Conservation (phyloP, 2,329 filamentous ascomycete genomes). For the Colletotrichum sp. region DNA sequence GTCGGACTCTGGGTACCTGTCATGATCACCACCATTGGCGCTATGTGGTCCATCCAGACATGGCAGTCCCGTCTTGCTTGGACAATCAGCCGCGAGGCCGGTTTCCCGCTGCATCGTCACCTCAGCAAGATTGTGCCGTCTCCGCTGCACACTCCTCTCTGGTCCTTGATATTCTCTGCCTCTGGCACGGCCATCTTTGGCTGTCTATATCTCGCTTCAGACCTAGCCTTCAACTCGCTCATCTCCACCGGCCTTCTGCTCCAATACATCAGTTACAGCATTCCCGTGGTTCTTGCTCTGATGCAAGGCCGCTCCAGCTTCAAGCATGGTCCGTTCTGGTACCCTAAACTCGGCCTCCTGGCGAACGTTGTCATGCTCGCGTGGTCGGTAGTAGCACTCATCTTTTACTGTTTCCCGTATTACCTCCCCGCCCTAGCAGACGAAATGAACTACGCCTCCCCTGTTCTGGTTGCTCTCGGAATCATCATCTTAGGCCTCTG, state of each 20-base stretch:
- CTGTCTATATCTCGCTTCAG: constrained; percentile 30
- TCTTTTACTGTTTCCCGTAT: constrained; percentile 33
- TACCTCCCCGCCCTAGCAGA: constrained; percentile 23
- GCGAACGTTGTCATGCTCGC: constrained; percentile 29
- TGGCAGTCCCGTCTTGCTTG: constrained; percentile 34
- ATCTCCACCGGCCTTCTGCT: constrained; percentile 28
- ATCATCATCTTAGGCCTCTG: constrained; percentile 22
- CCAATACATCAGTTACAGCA: constrained; percentile 32
- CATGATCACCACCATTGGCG: constrained; percentile 25
- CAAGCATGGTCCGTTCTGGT: constrained; percentile 33
- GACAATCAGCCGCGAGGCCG: constrained; percentile 30
- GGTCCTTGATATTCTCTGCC: constrained; percentile 28
- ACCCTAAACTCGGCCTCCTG: constrained; percentile 25
- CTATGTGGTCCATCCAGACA: constrained; percentile 31
- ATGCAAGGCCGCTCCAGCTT: constrained; percentile 27
- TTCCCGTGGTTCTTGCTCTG: constrained; percentile 28
- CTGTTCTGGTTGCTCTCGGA: constrained; percentile 23
- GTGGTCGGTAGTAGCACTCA: constrained; percentile 26
- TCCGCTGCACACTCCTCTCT: constrained; percentile 28
- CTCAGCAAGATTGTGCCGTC: constrained; percentile 26
- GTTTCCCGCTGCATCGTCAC: constrained; percentile 27
- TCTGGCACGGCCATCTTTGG: constrained; percentile 28
- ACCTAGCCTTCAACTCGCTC: constrained; percentile 31
- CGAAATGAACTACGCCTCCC: constrained; percentile 31
- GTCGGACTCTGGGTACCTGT: constrained; percentile 27